Percentiles rank a stretch among this genome's conserved stretches.
Evolutionary conservation across 2,329 filamentous ascomycete genomes (phyloP).

Genomic region (Hypocreales sp.): DNA sequence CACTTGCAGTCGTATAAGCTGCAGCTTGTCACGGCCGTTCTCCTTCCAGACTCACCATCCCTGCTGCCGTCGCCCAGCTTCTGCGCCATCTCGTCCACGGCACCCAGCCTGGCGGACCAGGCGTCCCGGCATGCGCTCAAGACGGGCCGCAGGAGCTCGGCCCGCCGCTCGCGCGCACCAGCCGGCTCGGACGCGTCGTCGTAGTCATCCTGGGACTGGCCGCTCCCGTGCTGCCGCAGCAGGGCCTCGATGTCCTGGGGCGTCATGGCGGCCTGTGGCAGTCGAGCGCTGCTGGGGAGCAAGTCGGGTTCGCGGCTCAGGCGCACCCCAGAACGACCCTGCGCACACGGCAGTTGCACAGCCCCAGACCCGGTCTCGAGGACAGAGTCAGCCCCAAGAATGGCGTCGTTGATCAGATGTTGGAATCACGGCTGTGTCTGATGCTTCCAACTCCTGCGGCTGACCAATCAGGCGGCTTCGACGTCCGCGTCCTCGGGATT

Average conservation of each 20-base stretch:
- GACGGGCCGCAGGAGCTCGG: slow-evolving; percentile 19
- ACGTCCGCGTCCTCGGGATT: too few species aligned
- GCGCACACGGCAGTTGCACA: too few species aligned
- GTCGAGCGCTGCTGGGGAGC: too few species aligned
- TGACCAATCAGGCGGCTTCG: too few species aligned
- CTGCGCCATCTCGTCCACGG: slow-evolving; percentile 31
- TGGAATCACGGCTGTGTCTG: too few species aligned
- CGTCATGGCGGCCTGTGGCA: slow-evolving; percentile 11
- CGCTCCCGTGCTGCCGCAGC: slow-evolving; percentile 17
- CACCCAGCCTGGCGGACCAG: slow-evolving; percentile 21
- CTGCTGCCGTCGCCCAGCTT: slow-evolving; percentile 39
- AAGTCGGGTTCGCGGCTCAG: too few species aligned
- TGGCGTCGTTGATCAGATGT: too few species aligned
- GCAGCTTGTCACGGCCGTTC: too few species aligned
- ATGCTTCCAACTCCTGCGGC: too few species aligned
- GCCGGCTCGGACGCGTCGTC: slow-evolving; percentile 11
- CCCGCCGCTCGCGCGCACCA: slow-evolving; percentile 10
- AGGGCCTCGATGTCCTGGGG: slow-evolving; percentile 22
- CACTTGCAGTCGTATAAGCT: slow-evolving; percentile 21
- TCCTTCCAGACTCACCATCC: slow-evolving; percentile 34
- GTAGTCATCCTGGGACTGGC: slow-evolving; percentile 9
- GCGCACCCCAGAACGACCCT: too few species aligned
- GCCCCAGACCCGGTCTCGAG: too few species aligned
- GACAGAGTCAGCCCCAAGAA: too few species aligned
- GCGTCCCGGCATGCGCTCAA: slow-evolving; percentile 22